A percentile compares a stretch with the other conserved stretches of the same genome.
These are phyloP conservation scores for Boletus eberwhitei DNA, from an alignment of 768 basidiomycete genomes.

Conservation along the genomic window DNA sequence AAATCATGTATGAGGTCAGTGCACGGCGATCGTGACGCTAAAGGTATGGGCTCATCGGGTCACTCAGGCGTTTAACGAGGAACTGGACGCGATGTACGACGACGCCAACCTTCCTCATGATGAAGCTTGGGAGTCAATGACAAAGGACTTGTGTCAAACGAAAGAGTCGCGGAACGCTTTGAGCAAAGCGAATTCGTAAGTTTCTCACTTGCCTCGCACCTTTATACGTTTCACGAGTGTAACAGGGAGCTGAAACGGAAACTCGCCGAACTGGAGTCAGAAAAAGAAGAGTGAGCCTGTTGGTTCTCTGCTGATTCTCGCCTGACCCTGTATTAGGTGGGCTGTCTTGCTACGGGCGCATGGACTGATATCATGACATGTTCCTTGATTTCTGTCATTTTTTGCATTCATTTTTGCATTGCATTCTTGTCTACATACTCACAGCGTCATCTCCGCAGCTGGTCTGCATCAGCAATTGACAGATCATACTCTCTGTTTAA, in stretches of 20 bases:
- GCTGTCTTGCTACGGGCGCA: conserved; percentile 52
- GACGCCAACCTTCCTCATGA: conserved; percentile 78
- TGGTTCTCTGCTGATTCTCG: background rate
- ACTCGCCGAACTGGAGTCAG: conserved; percentile 66
- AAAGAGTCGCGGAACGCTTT: conserved; percentile 76
- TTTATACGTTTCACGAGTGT: conserved; percentile 4
- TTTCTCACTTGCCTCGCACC: conserved; percentile 10
- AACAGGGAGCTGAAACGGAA: conserved; percentile 65
- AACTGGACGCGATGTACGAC: conserved; percentile 87
- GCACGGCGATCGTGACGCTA: background rate
- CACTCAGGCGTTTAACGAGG: conserved; percentile 86
- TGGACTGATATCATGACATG: conserved; percentile 39
- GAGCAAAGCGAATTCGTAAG: conserved; percentile 77
- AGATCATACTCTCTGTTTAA: conserved; percentile 12
- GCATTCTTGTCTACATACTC: conserved; percentile 24
- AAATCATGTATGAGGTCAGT: conserved; percentile 88
- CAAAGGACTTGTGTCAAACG: conserved; percentile 64
- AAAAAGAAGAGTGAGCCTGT: conserved; percentile 72
- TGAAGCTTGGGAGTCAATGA: conserved; percentile 81
- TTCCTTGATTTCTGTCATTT: conserved; percentile 22
- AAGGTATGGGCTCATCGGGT: background rate
- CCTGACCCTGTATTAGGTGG: conserved; percentile 49
- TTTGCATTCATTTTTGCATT: conserved; percentile 14
- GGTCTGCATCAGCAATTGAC: conserved; percentile 16
- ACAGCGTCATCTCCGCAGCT: conserved; percentile 15